Conservation (phyloP, 805 yeast genomes). For the Cyberlindnera mississippiensis region DNA sequence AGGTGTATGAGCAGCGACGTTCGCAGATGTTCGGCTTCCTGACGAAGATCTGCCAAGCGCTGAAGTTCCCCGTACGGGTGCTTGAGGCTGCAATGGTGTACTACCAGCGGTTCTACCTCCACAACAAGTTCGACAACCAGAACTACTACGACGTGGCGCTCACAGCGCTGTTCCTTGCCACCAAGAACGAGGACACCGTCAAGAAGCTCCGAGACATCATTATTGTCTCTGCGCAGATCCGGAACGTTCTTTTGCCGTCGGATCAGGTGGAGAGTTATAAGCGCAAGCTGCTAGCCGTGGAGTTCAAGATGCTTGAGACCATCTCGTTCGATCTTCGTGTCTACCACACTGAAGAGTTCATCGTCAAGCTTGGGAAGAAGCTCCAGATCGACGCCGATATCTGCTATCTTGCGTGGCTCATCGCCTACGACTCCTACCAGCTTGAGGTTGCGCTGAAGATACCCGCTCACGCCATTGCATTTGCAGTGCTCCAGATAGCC, state of each 20-base stretch:
- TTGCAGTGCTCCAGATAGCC: slow-evolving; percentile 62
- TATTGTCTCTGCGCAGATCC: slow-evolving; percentile 34
- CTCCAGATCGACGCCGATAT: slow-evolving; percentile 42
- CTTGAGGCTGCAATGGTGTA: slow-evolving; percentile 68
- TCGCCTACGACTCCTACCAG: slow-evolving; percentile 67
- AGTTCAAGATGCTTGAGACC: slow-evolving; percentile 70
- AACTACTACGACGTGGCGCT: slow-evolving; percentile 61
- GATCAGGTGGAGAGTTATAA: slow-evolving; percentile 50
- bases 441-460: slow-evolving; percentile 64
- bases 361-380: slow-evolving; percentile 57
- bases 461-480: slow-evolving; percentile 74
- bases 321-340: slow-evolving; percentile 77
- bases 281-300: slow-evolving; percentile 53
- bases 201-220: slow-evolving; percentile 68
- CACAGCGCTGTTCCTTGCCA: slow-evolving; percentile 64
- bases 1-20: slow-evolving; percentile 48
- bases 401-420: slow-evolving; percentile 64
- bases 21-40: slow-evolving; percentile 51
- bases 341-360: slow-evolving; percentile 60
- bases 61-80: slow-evolving; percentile 68
- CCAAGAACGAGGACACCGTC: slow-evolving; percentile 80
- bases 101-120: slow-evolving; percentile 66
- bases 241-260: slow-evolving; percentile 25
- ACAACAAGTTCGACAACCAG: slow-evolving; percentile 54
- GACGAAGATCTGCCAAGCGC: slow-evolving; percentile 45